Base-by-base conservation (phyloP, 108 stramenopile genomes). In the Cyclotella kingstonii region DNA sequence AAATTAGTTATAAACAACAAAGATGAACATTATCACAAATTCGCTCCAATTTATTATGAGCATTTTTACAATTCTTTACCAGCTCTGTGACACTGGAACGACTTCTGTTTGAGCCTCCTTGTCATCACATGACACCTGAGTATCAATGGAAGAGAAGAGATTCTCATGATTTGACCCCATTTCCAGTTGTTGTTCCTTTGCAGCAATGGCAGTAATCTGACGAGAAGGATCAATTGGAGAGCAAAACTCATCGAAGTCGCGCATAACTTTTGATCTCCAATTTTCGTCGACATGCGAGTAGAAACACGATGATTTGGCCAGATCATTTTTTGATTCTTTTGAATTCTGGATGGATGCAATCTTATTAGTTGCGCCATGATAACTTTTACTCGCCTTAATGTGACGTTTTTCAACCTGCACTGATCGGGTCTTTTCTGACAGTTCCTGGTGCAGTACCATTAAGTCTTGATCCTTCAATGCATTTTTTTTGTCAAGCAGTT, bases 101-200 rank as follows among this genome's bases (percentile, higher is more conserved):
- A n/a, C n/a, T n/a, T n/a, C n/a, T n/a, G n/a, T n/a, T n/a, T n/a
- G 12, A 6, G 11, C 39, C 25, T 56, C 39, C 22, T 41, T 42
- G 39, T 56, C 40, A 41, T 8, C 25, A 26, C 55, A 36, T 6
- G 52, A 21, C 52, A 36, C 19, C 27, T 53, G 52, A 27, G 28
- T 50, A 10, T 53, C 52, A 35, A 53, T 27, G 34, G 12, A 42
- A 27, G 40, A 15, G 15, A 41, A 42, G 22, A 56, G 28, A 17
- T 56, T 27, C 19, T 56, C 15, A 8, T 40, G 40, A n/a, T 56
- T 39, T n/a, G 39, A 18, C 15, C 55, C 39, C 9, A 22, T n/a
- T n/a, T n/a, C n/a, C n/a, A n/a, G n/a, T n/a, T n/a, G n/a, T n/a
- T n/a, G 1, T 22, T 22, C 45, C 18, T 35, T 54, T 26, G 18